Conservation (phyloP, 495 filamentous ascomycete genomes). For the Podospora fimiseda region DNA sequence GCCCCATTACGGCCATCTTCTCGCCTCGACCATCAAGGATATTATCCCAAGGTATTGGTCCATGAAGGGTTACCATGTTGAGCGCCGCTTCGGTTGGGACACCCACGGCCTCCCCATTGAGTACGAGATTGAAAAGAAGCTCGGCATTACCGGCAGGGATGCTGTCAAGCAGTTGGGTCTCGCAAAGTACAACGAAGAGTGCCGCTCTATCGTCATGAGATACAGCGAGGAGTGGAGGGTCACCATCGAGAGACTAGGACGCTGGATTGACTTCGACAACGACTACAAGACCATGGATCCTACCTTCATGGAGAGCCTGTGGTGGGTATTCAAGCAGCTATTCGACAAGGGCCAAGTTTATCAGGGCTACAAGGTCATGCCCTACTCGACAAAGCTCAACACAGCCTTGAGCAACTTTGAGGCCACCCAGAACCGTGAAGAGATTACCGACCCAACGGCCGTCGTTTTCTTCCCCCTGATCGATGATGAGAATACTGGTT, state of each 20-base stretch:
- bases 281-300: constrained; percentile 98
- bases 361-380: constrained; percentile 85
- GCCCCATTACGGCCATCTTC: constrained; percentile 93
- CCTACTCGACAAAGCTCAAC: constrained; percentile 84
- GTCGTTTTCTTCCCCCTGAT: constrained; percentile 83
- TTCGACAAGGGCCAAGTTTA: constrained; percentile 87
- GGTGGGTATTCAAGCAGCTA: constrained; percentile 95
- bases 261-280: constrained; percentile 98
- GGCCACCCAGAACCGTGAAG: constrained; percentile 89
- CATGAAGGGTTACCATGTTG: constrained; percentile 90
- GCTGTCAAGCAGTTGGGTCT: constrained; percentile 85
- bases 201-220: constrained; percentile 89
- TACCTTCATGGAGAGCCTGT: constrained; percentile 91
- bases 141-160: constrained; percentile 80
- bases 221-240: constrained; percentile 84
- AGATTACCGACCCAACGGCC: constrained; percentile 86
- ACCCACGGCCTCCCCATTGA: constrained; percentile 95
- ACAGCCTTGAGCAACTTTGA: constrained; percentile 93
- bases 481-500: constrained; percentile 64
- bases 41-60: constrained; percentile 97
- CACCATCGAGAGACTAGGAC: constrained; percentile 83
- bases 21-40: constrained; percentile 96
- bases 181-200: constrained; percentile 88
- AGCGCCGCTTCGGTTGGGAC: constrained; percentile 69
- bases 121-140: constrained; percentile 97